Evolutionary conservation across 2,329 filamentous ascomycete species (phyloP), one percentile per base, ranked within the genome.

Genomic region (Talaromyces atroroseus): DNA sequence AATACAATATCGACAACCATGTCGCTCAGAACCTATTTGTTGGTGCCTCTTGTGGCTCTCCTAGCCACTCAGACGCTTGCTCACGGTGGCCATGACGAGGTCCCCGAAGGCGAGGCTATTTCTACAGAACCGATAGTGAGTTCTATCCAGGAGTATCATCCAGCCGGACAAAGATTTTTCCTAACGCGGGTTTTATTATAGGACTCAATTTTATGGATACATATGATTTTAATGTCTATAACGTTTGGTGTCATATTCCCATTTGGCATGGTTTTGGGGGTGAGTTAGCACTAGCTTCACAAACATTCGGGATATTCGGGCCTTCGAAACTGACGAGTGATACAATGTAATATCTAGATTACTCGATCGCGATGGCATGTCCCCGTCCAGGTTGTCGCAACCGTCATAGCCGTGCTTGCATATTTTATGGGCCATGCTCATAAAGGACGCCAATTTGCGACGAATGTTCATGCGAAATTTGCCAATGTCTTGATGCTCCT

Each of bases 171-270:
- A 42, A n/a, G n/a, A 29, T 51, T 53, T 61, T 61, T 50, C 24
- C 59, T 54, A 38, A 23, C 45, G 8, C 23, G 26, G 38, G 36
- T 21, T 5, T 26, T 42, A 6, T 56, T 18, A 14, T 63, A 82
- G 78, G 94, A 97, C 71, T 81, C 86, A 44, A 90, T 85, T 66
- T 74, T 99, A 83, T 99, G 94, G 94, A 80, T 87, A 64, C 94
- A 99, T 74, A 97, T 99, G 67, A 80, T 96, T 59, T 74, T 95
- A 47, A 92, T 96, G 80, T 87, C 86, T 71, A 68, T 94, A 58
- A 85, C 91, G 57, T 97, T 95, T 78, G 94, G 94, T 60, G 80
- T 99, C 64, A 83, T 97, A 58, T 97, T 96, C 67, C 94, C 94
- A 11, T 80, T 90, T 16, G 94, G 94, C 65, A 97, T 99, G 92